Evolutionary conservation across 2,329 filamentous ascomycete species (phyloP), one percentile per base, ranked within the genome.

Genomic region (Colletotrichum higginsianum): DNA sequence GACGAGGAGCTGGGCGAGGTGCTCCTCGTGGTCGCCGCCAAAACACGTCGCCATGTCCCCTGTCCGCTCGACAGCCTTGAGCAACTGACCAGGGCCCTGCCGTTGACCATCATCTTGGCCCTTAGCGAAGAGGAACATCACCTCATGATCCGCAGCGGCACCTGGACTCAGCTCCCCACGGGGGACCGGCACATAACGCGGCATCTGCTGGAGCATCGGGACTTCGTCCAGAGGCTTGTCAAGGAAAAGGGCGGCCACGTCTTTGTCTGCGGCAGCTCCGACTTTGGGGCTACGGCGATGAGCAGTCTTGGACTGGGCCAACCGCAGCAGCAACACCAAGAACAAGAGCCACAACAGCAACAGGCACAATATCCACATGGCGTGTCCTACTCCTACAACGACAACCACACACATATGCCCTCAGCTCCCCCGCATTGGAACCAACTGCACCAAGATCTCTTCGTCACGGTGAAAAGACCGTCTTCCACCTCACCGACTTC

Each of bases 381-480:
- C 40, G 30, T 42, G 21, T 16, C 4, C 12, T 46, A 16, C 57
- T 16, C 4, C 12, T 40, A n/a, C 57, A 9, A 60, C 4, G 12
- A 18, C 46, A 58, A 40, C 58, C 52, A 23, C 30, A 47, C 52
- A 16, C 12, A 68, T 2, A 47, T 71, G 23, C 40, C 52, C 16
- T 60, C 68, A 2, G 52, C 58, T 49, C 52, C 65, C 3, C 44
- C 50, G 1, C 13, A 58, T 47, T 71, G 68, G 65, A 4, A 52
- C 4, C 65, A 67, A 15, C 18, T 71, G n/a, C 68, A 71, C 18
- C 57, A 68, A 8, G 68, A 71, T 35, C 68, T 71, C 58, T 71
- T 68, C 26, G 53, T 46, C 2, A 53, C 30, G 44, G 21, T 58
- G 2, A 52, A 49, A 26, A 42, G 18, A 30, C 44, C 35, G 9